Conservation (phyloP, 2,329 filamentous ascomycete species). For the Neonectria sp. region DNA sequence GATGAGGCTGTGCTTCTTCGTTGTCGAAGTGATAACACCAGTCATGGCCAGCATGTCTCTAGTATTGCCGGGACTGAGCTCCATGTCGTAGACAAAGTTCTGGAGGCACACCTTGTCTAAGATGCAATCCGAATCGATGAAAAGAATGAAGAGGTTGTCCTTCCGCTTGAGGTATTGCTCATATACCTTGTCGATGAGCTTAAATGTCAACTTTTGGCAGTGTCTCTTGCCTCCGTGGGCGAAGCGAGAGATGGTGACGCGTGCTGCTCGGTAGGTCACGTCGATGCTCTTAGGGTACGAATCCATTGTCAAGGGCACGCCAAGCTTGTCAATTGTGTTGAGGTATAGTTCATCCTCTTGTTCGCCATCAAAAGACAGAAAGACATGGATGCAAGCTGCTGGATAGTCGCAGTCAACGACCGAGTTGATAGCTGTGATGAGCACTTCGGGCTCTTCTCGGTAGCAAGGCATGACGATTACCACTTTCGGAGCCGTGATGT, state of each 20-base stretch:
- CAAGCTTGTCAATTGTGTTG: slow-evolving; percentile 87
- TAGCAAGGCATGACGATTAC: slow-evolving; percentile 98
- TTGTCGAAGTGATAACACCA: slow-evolving; percentile 95
- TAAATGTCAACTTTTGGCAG: slow-evolving; percentile 94
- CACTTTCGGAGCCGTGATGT: slow-evolving; percentile 89
- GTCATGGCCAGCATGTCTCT: slow-evolving; percentile 98
- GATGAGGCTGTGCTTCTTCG: slow-evolving; percentile 88
- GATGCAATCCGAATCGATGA: slow-evolving; percentile 98
- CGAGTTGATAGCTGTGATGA: slow-evolving; percentile 90
- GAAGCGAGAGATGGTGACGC: slow-evolving; percentile 93
- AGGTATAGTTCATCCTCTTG: slow-evolving; percentile 91
- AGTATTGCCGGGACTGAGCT: slow-evolving; percentile 92
- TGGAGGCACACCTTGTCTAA: slow-evolving; percentile 92
- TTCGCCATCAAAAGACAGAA: slow-evolving; percentile 94
- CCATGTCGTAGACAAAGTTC: slow-evolving; percentile 99
- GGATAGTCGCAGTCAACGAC: slow-evolving; percentile 96
- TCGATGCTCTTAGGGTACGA: slow-evolving; percentile 93
- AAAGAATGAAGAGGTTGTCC: slow-evolving; percentile 94
- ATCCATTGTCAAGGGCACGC: slow-evolving; percentile 82
- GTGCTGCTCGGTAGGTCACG: slow-evolving; percentile 83
- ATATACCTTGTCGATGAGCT: slow-evolving; percentile 94
- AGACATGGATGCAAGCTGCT: slow-evolving; percentile 91
- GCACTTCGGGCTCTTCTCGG: slow-evolving; percentile 87
- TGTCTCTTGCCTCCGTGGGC: slow-evolving; percentile 93
- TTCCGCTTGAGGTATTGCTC: slow-evolving; percentile 87